Conservation (phyloP, 148 eudicot genomes). For the Suaeda aralocaspica region DNA sequence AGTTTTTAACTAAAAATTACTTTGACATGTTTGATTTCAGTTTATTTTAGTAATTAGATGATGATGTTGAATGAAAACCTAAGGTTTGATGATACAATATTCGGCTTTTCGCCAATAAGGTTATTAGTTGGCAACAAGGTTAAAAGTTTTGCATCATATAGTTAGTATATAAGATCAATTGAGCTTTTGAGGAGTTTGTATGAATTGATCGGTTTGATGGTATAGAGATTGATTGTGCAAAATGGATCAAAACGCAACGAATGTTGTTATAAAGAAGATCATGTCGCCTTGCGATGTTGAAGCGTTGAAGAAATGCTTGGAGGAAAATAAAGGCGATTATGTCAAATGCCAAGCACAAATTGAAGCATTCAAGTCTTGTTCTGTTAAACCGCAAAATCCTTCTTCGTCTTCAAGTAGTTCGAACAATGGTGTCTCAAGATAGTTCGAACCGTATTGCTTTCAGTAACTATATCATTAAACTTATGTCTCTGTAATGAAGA, state of each 20-base stretch:
- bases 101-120: no score
- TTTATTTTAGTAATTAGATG: no score
- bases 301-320: slow-evolving; percentile 82
- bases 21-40: no score
- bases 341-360: slow-evolving; percentile 74
- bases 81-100: no score
- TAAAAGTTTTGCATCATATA: neutral
- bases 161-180: neutral
- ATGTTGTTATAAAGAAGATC: slow-evolving; percentile 39
- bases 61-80: no score
- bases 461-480: neutral
- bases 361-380: slow-evolving; percentile 83
- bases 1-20: no score
- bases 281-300: slow-evolving; percentile 71
- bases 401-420: neutral
- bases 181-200: neutral
- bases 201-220: neutral
- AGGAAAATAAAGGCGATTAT: slow-evolving; percentile 79
- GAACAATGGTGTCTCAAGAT: neutral
- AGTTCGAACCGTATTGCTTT: neutral
- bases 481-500: neutral
- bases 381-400: slow-evolving; percentile 41
- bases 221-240: neutral
- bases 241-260: slow-evolving; percentile 39
- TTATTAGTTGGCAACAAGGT: neutral